Conservation (phyloP, 2,329 filamentous ascomycete species). For the Aspergillus persii region DNA sequence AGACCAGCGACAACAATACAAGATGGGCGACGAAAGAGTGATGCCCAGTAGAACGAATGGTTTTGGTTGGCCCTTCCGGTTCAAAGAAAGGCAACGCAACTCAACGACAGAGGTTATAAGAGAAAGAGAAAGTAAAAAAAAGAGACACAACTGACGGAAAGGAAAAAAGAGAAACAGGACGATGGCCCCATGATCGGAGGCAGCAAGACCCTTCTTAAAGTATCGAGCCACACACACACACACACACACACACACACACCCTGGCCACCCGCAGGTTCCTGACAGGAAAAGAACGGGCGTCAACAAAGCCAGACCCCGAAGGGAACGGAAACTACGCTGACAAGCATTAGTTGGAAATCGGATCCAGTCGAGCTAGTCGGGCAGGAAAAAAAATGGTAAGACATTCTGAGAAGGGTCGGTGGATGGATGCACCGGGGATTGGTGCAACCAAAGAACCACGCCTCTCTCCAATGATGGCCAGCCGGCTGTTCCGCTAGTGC, state of each 20-base stretch:
- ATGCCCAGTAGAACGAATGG: constrained; percentile 41
- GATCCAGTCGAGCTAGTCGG: neutral
- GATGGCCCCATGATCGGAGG: constrained; percentile 5
- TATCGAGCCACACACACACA: neutral
- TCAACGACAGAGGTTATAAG: constrained; percentile 1
- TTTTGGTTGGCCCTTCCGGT: neutral
- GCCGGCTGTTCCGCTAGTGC: constrained; percentile 14
- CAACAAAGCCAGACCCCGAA: constrained; percentile 3
- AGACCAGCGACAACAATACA: constrained; percentile 16
- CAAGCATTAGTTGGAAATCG: neutral
- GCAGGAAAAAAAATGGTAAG: constrained; percentile 14
- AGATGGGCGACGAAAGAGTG: constrained; percentile 13
- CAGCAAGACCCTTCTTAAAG: constrained; percentile 8
- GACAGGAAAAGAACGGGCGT: neutral
- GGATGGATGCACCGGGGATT: constrained; percentile 8
- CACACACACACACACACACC: neutral
- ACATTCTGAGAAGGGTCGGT: constrained; percentile 18
- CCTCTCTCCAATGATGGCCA: constrained; percentile 3
- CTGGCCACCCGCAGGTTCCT: neutral
- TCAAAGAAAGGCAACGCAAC: neutral
- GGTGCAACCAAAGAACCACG: neutral
- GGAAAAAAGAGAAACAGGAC: neutral
- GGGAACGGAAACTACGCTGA: neutral
- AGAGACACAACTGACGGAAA: constrained; percentile 19
- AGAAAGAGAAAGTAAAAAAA: constrained; percentile 23